A percentile compares a stretch with the other conserved stretches of the same genome.
Conservation (phyloP, 306 rosid species). For the Castanopsis chinensis region DNA sequence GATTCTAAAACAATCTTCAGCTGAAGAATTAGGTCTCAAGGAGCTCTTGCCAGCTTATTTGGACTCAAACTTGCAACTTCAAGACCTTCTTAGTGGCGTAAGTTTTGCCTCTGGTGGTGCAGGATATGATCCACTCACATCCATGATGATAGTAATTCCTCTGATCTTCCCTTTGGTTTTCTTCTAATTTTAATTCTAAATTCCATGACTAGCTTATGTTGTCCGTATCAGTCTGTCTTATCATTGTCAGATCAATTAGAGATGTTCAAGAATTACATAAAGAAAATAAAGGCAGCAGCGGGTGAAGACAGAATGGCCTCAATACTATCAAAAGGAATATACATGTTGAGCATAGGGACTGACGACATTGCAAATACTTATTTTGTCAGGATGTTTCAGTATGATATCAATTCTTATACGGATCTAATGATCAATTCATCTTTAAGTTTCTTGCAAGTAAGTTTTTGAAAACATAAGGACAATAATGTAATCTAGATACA, state of each 20-base stretch:
- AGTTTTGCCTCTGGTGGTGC: constrained; percentile 42
- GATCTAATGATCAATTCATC: background rate
- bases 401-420: constrained; percentile 16
- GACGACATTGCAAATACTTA: constrained; percentile 28
- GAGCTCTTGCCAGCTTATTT: constrained; percentile 36
- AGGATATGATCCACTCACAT: constrained; percentile 42
- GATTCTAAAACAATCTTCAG: constrained; percentile 19
- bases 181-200: background rate
- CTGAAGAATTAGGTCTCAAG: constrained; percentile 32
- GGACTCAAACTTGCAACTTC: constrained; percentile 30
- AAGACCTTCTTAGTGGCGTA: constrained; percentile 45
- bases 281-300: constrained; percentile 16
- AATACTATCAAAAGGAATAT: constrained; percentile 9
- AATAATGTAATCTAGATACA: background rate
- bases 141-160: constrained; percentile 20
- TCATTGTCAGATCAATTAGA: constrained; percentile 27
- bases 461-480: background rate
- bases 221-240: constrained; percentile 16
- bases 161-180: background rate
- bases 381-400: background rate
- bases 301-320: constrained; percentile 21
- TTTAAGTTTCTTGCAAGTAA: constrained; percentile 23
- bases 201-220: background rate
- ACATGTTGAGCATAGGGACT: constrained; percentile 26
- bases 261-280: constrained; percentile 30